Conservation (phyloP, 2,329 filamentous ascomycete genomes). For the Clarireedia homoeocarpa region DNA sequence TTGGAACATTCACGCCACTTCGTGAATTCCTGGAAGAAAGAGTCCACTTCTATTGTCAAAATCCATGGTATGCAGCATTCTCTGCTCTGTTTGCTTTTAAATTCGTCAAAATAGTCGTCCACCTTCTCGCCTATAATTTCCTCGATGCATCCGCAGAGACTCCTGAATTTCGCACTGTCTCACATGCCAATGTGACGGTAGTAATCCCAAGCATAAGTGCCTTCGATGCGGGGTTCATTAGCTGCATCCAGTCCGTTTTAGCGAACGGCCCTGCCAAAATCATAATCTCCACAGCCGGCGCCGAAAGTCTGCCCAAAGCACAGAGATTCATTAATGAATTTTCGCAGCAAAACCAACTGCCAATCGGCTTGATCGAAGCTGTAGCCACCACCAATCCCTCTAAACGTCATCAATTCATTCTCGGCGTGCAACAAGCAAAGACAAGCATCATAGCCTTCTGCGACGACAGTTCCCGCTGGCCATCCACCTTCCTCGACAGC, state of each 20-base stretch:
- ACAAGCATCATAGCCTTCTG: slow-evolving; percentile 15
- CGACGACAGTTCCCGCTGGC: slow-evolving; percentile 21
- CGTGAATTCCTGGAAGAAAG: not conserved
- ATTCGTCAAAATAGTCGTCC: slow-evolving; percentile 16
- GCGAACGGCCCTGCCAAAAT: slow-evolving; percentile 13
- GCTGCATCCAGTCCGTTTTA: slow-evolving; percentile 10
- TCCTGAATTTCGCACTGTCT: slow-evolving; percentile 4
- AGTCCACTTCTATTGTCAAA: not conserved
- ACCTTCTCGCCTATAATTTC: slow-evolving; percentile 15
- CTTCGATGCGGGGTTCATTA: slow-evolving; percentile 11
- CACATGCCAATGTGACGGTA: slow-evolving; percentile 18
- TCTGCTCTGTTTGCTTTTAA: slow-evolving; percentile 15
- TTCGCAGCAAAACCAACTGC: not conserved
- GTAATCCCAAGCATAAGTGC: slow-evolving; percentile 17
- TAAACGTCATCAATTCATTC: slow-evolving; percentile 16
- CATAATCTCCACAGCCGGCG: slow-evolving; percentile 15
- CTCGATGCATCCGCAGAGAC: not conserved
- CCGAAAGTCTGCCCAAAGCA: not conserved
- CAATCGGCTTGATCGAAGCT: not conserved
- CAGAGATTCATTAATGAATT: not conserved
- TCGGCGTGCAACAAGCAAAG: slow-evolving; percentile 8
- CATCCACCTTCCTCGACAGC: slow-evolving; percentile 12
- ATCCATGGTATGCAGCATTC: slow-evolving; percentile 7
- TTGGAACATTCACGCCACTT: not conserved
- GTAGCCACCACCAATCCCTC: slow-evolving; percentile 1